Percentiles rank a stretch among this genome's conserved stretches.
Conservation (phyloP, 805 yeast species). For the Saccharomycopsis synnaedendra region DNA sequence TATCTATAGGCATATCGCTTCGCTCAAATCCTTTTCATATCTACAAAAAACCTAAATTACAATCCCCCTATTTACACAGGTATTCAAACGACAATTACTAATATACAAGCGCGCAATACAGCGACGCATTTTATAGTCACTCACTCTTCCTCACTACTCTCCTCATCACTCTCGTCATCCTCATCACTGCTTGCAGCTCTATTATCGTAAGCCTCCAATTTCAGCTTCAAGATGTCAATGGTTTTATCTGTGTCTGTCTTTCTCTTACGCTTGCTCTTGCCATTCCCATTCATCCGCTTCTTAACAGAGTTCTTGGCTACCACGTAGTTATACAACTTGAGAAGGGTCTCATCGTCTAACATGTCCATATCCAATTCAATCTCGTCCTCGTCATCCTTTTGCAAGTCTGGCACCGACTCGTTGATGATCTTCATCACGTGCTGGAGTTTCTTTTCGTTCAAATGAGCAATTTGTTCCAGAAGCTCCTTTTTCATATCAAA, state of each 20-base stretch:
- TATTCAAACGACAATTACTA: no score
- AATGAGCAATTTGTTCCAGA: conserved; percentile 69
- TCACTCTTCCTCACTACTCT: conserved; percentile 63
- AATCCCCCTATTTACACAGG: no score
- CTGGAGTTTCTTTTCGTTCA: conserved; percentile 70
- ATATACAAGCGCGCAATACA: no score
- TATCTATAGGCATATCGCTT: no score
- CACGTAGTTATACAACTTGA: conserved; percentile 77
- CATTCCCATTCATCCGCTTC: conserved; percentile 21
- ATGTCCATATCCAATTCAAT: conserved; percentile 94
- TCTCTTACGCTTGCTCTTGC: conserved; percentile 14
- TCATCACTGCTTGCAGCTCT: conserved; percentile 26
- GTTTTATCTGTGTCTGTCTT: conserved; percentile 28
- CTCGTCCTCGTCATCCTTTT: conserved; percentile 63
- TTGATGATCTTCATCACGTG: conserved; percentile 78
- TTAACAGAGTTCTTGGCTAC: conserved; percentile 26
- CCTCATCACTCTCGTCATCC: conserved; percentile 28
- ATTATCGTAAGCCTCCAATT: conserved; percentile 61
- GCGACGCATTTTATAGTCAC: no score
- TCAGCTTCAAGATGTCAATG: conserved; percentile 60
- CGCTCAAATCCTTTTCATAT: no score
- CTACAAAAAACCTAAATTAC: no score
- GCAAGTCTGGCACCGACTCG: conserved; percentile 51
- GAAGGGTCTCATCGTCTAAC: conserved; percentile 71
- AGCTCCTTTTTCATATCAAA: conserved; percentile 96